These are phyloP conservation scores for Mycena sp. DNA, from an alignment of 1,284 basidiomycete genomes.

Conservation along the genomic window DNA sequence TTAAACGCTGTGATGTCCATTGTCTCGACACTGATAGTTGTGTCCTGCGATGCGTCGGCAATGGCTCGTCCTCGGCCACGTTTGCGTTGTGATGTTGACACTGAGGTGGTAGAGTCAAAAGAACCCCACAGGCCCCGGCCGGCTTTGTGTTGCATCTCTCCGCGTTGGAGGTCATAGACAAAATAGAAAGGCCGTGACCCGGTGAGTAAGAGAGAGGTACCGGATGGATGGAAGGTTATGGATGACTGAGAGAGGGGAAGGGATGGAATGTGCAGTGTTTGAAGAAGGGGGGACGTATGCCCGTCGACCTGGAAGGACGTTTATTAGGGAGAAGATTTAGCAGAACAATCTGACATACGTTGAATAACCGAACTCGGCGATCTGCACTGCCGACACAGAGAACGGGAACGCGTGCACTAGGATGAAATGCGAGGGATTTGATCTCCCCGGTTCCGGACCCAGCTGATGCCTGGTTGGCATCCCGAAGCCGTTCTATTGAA, in stretches of 20 bases:
- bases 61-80: constrained; percentile 38
- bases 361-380: constrained; percentile 89
- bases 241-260: constrained; percentile 82
- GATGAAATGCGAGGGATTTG: constrained; percentile 83
- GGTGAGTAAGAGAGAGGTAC: constrained; percentile 86
- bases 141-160: constrained; percentile 69
- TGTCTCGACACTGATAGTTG: constrained; percentile 46
- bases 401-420: constrained; percentile 81
- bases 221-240: constrained; percentile 89
- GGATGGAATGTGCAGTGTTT: constrained; percentile 91
- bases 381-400: constrained; percentile 91
- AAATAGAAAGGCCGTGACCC: constrained; percentile 94
- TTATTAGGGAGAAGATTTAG: neutral
- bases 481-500: constrained; percentile 86
- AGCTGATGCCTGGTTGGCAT: constrained; percentile 86
- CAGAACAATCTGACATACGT: constrained; percentile 49
- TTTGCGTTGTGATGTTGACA: constrained; percentile 26
- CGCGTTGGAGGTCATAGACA: constrained; percentile 90
- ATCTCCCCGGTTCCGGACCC: constrained; percentile 69
- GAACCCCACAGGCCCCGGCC: constrained; percentile 83
- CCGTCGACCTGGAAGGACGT: constrained; percentile 80
- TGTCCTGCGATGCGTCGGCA: constrained; percentile 11
- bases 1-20: constrained; percentile 75
- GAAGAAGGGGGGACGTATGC: constrained; percentile 90
- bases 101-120: constrained; percentile 53